These are phyloP conservation scores for Vanrija sp. DNA, from an alignment of 1,284 basidiomycete genomes.

Conservation along the genomic window DNA sequence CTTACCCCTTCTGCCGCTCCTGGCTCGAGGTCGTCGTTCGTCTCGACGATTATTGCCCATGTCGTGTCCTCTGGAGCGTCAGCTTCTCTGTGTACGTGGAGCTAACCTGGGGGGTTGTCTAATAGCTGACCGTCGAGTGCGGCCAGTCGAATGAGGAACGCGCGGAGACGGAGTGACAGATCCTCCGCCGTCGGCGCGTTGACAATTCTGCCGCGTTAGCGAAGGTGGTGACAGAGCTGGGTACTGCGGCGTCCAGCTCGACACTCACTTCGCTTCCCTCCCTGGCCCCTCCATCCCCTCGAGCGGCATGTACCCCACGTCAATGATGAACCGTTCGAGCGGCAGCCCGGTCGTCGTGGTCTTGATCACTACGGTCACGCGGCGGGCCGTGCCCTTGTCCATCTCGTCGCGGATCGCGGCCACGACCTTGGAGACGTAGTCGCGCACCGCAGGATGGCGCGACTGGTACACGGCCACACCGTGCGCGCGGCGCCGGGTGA, in stretches of 20 bases:
- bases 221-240: not conserved
- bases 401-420: constrained; percentile 73
- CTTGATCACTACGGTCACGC: constrained; percentile 66
- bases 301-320: constrained; percentile 60
- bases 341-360: constrained; percentile 56
- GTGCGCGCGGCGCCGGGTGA: constrained; percentile 80
- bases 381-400: constrained; percentile 22
- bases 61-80: constrained; percentile 63
- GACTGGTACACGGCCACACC: constrained; percentile 86
- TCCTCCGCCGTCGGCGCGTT: constrained; percentile 41
- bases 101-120: constrained; percentile 55
- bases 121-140: constrained; percentile 75
- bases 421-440: constrained; percentile 78
- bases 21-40: constrained; percentile 65
- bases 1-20: constrained; percentile 51
- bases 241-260: not conserved
- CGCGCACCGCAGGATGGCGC: constrained; percentile 77
- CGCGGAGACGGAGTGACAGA: constrained; percentile 73
- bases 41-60: constrained; percentile 77
- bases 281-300: constrained; percentile 66
- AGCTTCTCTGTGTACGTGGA: not conserved
- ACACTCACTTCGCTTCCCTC: constrained; percentile 46
- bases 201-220: constrained; percentile 7
- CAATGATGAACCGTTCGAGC: constrained; percentile 62
- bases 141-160: constrained; percentile 76